Percentiles rank a stretch among this genome's conserved stretches.
Conservation (phyloP, 768 basidiomycete genomes). For the Erythrobasidium yunnanense region DNA sequence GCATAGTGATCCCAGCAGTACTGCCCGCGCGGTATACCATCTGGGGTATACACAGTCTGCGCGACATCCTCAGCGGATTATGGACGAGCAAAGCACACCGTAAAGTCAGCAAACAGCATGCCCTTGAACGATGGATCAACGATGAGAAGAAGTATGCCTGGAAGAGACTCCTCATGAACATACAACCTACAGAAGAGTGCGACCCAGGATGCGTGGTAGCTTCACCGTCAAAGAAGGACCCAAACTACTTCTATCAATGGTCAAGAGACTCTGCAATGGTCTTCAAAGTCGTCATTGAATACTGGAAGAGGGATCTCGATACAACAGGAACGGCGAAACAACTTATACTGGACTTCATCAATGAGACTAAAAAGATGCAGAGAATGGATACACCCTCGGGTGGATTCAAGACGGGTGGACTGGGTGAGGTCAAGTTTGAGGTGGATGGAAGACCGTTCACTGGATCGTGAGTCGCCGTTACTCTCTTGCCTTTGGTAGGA, state of each 20-base stretch:
- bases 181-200: constrained; percentile 31
- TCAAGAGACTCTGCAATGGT: constrained; percentile 34
- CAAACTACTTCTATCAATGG: constrained; percentile 38
- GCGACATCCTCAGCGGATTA: background rate
- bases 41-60: constrained; percentile 6
- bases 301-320: constrained; percentile 22
- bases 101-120: background rate
- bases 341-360: constrained; percentile 33
- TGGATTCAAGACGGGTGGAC: constrained; percentile 32
- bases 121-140: constrained; percentile 20
- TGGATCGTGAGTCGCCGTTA: background rate
- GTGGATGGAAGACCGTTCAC: constrained; percentile 17
- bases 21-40: constrained; percentile 10
- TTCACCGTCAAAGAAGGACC: constrained; percentile 28
- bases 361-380: constrained; percentile 34
- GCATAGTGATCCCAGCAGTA: background rate
- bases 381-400: constrained; percentile 33
- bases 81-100: background rate
- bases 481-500: background rate
- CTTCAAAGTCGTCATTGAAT: constrained; percentile 31
- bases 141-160: constrained; percentile 17
- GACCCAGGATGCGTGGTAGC: constrained; percentile 34
- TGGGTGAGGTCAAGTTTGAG: constrained; percentile 37
- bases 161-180: constrained; percentile 24
- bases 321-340: background rate